A percentile compares a stretch with the other conserved stretches of the same genome.
Conservation (phyloP, 2,329 filamentous ascomycete species). For the Didymosphaeria variabile region DNA sequence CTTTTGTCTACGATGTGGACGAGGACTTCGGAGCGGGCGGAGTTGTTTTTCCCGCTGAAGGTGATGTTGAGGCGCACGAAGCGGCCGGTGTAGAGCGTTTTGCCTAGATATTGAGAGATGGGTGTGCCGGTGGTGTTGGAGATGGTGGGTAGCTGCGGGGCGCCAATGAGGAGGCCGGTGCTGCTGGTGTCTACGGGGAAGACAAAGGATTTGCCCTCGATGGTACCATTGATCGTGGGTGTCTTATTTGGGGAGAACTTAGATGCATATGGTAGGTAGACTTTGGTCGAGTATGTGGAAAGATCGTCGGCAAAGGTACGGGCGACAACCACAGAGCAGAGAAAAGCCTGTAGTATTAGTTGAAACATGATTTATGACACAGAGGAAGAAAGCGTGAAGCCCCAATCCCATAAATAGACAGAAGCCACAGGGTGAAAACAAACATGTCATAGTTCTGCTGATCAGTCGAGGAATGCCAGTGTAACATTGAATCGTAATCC, state of each 20-base stretch:
- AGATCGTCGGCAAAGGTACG: conserved; percentile 10
- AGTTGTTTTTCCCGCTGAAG: conserved; percentile 12
- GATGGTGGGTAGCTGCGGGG: conserved; percentile 13
- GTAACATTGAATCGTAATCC: conserved; percentile 7
- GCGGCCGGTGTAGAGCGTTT: conserved; percentile 20
- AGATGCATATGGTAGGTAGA: conserved; percentile 20
- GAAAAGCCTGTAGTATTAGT: neutral
- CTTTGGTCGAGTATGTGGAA: conserved; percentile 13
- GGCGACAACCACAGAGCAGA: neutral
- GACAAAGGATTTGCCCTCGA: conserved; percentile 11
- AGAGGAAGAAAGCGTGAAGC: neutral
- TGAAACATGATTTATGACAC: neutral
- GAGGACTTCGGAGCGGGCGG: conserved; percentile 11
- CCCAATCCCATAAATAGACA: neutral
- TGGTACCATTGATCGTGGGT: conserved; percentile 16
- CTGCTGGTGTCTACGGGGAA: conserved; percentile 25
- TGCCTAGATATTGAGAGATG: conserved; percentile 16
- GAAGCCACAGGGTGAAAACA: neutral
- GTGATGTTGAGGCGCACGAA: conserved; percentile 19
- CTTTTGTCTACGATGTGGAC: conserved; percentile 20
- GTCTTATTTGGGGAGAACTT: conserved; percentile 11
- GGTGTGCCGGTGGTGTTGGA: conserved; percentile 5
- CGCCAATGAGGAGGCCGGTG: conserved; percentile 20
- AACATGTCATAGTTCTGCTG: neutral
- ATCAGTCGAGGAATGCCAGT: conserved; percentile 12